These are phyloP conservation scores for Ophiostoma fasciatum DNA, from an alignment of 2,329 filamentous ascomycete species.

Conservation along the genomic window DNA sequence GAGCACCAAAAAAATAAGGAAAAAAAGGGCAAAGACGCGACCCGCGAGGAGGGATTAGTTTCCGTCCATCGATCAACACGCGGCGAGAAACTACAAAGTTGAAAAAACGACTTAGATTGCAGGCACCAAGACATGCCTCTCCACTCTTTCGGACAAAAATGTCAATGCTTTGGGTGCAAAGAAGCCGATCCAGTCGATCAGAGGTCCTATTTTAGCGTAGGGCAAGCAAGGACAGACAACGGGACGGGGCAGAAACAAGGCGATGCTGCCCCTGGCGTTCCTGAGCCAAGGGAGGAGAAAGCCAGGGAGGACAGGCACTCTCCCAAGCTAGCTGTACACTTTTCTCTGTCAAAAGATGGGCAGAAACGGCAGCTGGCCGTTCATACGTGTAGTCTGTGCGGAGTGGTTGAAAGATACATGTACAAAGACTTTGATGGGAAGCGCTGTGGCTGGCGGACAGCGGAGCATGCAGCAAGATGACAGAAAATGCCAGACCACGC, in stretches of 20 bases:
- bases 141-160: conserved; percentile 8
- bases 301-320: neutral
- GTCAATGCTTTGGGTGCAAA: too few species aligned
- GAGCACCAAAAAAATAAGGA: neutral
- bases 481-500: neutral
- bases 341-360: too few species aligned
- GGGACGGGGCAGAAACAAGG: neutral
- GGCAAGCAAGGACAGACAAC: neutral
- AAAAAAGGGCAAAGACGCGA: neutral
- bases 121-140: conserved; percentile 4
- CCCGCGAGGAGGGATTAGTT: neutral
- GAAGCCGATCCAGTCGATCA: too few species aligned
- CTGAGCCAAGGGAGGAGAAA: neutral
- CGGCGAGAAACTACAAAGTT: neutral
- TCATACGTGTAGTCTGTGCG: too few species aligned
- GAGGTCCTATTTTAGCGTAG: too few species aligned
- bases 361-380: too few species aligned
- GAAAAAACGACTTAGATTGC: neutral
- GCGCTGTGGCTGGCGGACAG: too few species aligned
- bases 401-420: too few species aligned
- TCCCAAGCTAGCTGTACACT: too few species aligned
- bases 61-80: neutral
- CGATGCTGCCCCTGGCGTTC: neutral
- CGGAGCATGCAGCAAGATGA: neutral
- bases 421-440: too few species aligned